Evolutionary conservation across 306 rosid genomes (phyloP), one percentile per base, ranked within the genome.

Genomic region (Echinosophora koreensis): DNA sequence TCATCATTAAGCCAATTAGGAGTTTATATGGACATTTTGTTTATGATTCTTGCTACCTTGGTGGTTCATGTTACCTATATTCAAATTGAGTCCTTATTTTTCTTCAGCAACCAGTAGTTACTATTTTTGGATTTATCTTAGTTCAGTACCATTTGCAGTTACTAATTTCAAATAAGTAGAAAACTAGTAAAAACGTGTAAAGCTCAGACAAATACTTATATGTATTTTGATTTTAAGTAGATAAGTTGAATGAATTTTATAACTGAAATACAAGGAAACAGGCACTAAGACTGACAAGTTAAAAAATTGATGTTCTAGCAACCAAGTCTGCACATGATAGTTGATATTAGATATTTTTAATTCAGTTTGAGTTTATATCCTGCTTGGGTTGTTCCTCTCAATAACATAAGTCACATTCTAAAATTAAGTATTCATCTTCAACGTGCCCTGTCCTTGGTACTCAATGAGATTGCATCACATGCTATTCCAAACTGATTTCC

Each of bases 101-200:
- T 5, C 22, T 44, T 57, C 52, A 30, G 50, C 51, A 57, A 18
- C 66, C 4, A 28, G 2, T 18, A 5, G 62, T 22, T 35, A 7
- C 56, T 62, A 35, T 54, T 57, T 44, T 44, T 22, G 34, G 37
- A 71, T 46, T 42, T 65, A 27, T 15, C 51, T 55, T 17, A 27
- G 5, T 6, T 41, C 47, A 9, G 50, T 64, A 46, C 42, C 79
- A 55, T 72, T 52, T 66, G 69, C 15, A 8, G 3, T 80, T 65
- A 32, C 73, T 66, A 32, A 17, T 17, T 77, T 71, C 44, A 46
- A 63, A 62, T n/a, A 30, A 69, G 74, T 27, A 42, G 44, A 47
- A 80, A 56, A 18, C 47, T 14, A 41, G 15, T 56, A 28, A 11
- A 50, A 50, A 55, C 27, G 34, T 39, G 37, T 16, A 50, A 52